Conservation (phyloP, 352 stramenopile species). For the Pythium phragmiticola region DNA sequence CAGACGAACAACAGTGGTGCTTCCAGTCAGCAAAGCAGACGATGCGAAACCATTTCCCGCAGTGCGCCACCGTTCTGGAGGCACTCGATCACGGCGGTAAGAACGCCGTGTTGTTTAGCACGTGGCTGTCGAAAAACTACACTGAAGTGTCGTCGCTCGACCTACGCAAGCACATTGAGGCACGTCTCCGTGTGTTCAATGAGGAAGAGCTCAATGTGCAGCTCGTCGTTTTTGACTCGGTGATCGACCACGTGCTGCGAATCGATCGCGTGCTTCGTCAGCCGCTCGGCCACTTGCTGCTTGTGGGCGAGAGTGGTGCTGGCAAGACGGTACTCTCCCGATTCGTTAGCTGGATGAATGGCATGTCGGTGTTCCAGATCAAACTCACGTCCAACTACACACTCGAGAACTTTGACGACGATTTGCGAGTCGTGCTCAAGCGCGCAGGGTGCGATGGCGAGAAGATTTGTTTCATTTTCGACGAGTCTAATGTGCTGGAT, state of each 20-base stretch:
- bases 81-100: slow-evolving; percentile 72
- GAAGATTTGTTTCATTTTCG: slow-evolving; percentile 99
- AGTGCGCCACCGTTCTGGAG: slow-evolving; percentile 73
- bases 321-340: slow-evolving; percentile 99
- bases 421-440: slow-evolving; percentile 97
- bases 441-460: slow-evolving; percentile 97
- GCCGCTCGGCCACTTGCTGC: slow-evolving; percentile 97
- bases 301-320: slow-evolving; percentile 98
- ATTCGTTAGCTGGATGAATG: slow-evolving; percentile 99
- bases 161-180: slow-evolving; percentile 96
- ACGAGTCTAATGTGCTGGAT: slow-evolving; percentile 98
- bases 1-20: slow-evolving; percentile 97
- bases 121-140: slow-evolving; percentile 99
- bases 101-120: slow-evolving; percentile 96
- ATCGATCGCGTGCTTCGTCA: slow-evolving; percentile 98
- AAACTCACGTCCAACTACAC: slow-evolving; percentile 99
- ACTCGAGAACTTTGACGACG: slow-evolving; percentile 99
- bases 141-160: slow-evolving; percentile 90
- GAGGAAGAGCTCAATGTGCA: slow-evolving; percentile 99
- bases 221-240: slow-evolving; percentile 99
- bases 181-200: slow-evolving; percentile 98
- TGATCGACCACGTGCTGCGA: slow-evolving; percentile 98
- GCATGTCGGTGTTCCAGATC: slow-evolving; percentile 99
- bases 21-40: slow-evolving; percentile 87
- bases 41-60: slow-evolving; percentile 78